Evolutionary conservation across 768 basidiomycete species (phyloP), one percentile per base, ranked within the genome.

Genomic region (Mycena rebaudengoi): DNA sequence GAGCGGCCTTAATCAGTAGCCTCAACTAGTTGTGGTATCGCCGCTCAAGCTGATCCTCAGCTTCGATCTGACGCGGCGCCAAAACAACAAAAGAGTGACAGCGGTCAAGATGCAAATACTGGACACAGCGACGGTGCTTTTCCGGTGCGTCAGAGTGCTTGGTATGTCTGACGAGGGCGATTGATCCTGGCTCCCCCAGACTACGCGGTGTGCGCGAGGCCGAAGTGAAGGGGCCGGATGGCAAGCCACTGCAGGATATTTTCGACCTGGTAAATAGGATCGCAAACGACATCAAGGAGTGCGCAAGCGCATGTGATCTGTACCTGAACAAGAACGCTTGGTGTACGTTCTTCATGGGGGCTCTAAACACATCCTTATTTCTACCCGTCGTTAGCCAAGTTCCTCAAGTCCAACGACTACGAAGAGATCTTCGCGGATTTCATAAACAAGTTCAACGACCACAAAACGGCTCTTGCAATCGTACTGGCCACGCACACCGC

Each of bases 11-110:
- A 28, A 21, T n/a, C n/a, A n/a, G n/a, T n/a, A n/a, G n/a, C n/a
- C n/a, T 21, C 20, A n/a, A n/a, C 33, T 35, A 69, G 83, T 82
- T 28, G 81, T 74, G 25, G 77, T 84, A 4, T 60, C 77, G 20
- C 80, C 83, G 0, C 84, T 85, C 69, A 76, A 79, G 55, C 73
- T 78, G 2, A 77, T 82, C 5, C 73, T 80, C 41, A 78, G 75
- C 12, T 73, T 84, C 30, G 81, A 83, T 44, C 56, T 78, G 35
- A 80, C 77, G 8, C 74, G 82, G 30, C 71, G 78, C 12, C 80
- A 82, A 20, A 84, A 83, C 46, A 78, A 83, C 60, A 78, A 74
- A 61, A 82, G 79, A 59, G 75, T 85, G 18, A 51, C 78, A 14
- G 68, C 73, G 1, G 70, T 85, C 13, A 77, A 78, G 54, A 48